Conservation (phyloP, 2,329 filamentous ascomycete genomes). For the Cytospora piceicola region DNA sequence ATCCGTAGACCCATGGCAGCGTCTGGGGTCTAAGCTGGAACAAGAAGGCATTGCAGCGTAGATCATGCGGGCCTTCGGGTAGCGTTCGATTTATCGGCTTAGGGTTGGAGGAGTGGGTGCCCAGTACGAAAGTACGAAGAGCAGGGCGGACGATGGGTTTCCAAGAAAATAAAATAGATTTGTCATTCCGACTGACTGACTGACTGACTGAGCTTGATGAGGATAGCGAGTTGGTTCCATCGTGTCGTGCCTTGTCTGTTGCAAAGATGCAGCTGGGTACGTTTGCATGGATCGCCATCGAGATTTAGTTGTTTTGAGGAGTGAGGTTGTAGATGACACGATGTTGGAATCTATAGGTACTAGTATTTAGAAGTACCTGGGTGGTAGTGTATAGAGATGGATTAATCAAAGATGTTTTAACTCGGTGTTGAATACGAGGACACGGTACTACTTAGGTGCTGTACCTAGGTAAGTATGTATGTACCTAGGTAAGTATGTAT, state of each 20-base stretch:
- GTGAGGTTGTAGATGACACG: too few species aligned
- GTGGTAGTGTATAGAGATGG: too few species aligned
- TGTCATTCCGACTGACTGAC: conserved; percentile 16
- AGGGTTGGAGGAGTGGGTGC: conserved; percentile 20
- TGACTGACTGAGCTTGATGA: conserved; percentile 1
- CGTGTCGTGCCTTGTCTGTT: not conserved
- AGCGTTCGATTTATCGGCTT: conserved; percentile 24
- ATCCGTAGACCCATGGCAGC: conserved; percentile 2
- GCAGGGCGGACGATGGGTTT: conserved; percentile 16
- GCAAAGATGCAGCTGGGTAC: conserved; percentile 1
- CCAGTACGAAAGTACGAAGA: conserved; percentile 17
- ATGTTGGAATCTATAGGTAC: too few species aligned
- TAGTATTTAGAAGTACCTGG: too few species aligned
- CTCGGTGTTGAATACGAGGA: too few species aligned
- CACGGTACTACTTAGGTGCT: too few species aligned
- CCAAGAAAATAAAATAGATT: conserved; percentile 12
- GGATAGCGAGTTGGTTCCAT: not conserved
- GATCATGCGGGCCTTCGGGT: conserved; percentile 28
- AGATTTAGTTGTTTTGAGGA: too few species aligned
- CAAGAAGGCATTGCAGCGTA: conserved; percentile 22
- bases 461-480: too few species aligned
- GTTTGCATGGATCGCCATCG: too few species aligned
- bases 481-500: too few species aligned
- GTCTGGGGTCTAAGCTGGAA: conserved; percentile 26
- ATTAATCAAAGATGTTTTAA: too few species aligned